phyloP scores from a whole-genome alignment of 2,329 filamentous ascomycete species.

The Fusarium tjaetaba region DNA sequence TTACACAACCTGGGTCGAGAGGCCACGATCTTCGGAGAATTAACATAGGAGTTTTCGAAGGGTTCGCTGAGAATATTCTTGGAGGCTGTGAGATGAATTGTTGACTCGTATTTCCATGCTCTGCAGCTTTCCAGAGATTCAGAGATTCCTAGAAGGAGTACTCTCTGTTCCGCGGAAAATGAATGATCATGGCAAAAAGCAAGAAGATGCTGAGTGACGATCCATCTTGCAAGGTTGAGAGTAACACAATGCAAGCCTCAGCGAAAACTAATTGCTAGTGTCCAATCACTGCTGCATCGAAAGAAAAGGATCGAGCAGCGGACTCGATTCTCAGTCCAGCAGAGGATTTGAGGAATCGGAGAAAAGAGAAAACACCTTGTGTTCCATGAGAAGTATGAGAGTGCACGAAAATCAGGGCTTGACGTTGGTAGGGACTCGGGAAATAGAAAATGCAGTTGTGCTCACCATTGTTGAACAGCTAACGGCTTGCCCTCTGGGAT shows the following conservation, averaged over 20 bases:
- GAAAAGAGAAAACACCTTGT: neutral
- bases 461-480: constrained; percentile 90
- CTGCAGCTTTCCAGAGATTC: neutral
- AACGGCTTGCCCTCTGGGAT: constrained; percentile 80
- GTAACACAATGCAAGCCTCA: constrained; percentile 21
- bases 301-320: neutral
- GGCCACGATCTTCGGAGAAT: neutral
- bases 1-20: neutral
- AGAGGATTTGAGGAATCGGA: neutral
- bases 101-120: neutral
- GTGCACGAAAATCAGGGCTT: neutral
- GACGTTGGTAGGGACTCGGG: neutral
- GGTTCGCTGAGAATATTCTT: no score
- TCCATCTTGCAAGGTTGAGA: neutral
- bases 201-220: neutral
- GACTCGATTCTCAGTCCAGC: constrained; percentile 4
- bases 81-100: neutral
- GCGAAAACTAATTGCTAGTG: neutral
- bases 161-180: neutral
- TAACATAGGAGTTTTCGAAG: neutral
- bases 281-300: neutral
- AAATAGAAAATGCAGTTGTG: neutral
- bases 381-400: neutral
- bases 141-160: neutral
- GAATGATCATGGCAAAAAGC: neutral